Conservation (phyloP, 169 alveolate species). For the Eimeria falciformis region DNA sequence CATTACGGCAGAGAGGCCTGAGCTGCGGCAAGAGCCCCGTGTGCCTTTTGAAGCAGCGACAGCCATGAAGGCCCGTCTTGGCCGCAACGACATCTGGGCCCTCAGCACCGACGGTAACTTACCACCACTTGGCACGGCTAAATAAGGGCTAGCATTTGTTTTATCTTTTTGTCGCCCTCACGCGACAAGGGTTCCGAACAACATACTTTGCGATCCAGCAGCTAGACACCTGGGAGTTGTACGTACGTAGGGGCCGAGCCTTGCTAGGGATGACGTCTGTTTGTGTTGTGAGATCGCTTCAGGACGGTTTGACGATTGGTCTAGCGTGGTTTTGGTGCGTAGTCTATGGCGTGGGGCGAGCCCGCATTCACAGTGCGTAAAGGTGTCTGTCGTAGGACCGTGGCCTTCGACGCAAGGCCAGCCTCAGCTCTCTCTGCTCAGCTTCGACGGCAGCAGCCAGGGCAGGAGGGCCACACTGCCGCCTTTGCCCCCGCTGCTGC, state of each 20-base stretch:
- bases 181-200: no score
- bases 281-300: neutral
- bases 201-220: no score
- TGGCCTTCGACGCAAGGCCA: constrained; percentile 23
- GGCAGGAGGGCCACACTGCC: constrained; percentile 5
- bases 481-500: constrained; percentile 55
- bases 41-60: neutral
- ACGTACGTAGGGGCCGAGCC: neutral
- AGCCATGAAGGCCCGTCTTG: constrained; percentile 24
- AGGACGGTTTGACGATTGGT: constrained; percentile 59
- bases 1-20: neutral
- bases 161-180: no score
- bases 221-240: neutral
- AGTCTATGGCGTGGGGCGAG: constrained; percentile 61
- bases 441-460: constrained; percentile 7
- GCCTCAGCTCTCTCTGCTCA: neutral
- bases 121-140: no score
- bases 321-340: constrained; percentile 31
- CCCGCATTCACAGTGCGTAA: constrained; percentile 54
- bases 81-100: constrained; percentile 68
- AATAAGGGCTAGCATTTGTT: no score
- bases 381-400: constrained; percentile 54
- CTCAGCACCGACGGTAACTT: constrained; percentile 30
- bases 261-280: neutral
- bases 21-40: neutral